Base-by-base conservation (phyloP, 2,329 filamentous ascomycete genomes). In the Fonsecaea multimorphosa region DNA sequence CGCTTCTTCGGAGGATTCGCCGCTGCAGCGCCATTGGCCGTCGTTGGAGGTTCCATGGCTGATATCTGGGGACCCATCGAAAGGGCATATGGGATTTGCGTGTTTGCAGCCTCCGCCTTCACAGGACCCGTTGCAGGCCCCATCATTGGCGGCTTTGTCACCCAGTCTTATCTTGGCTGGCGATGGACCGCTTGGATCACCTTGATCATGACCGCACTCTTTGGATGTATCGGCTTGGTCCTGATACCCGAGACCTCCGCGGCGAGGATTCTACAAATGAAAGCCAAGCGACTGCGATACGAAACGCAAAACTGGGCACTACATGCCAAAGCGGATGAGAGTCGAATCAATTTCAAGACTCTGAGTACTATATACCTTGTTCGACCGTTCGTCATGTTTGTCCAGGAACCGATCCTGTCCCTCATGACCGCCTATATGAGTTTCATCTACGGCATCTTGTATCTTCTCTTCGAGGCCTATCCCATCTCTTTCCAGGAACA, bases 161-260 rank as follows among this genome's bases (percentile, higher is more conserved):
- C 80, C 0, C 76, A 82, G 46, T 81, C 77, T 6, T 70, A 80
- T 68, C 79, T 86, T 1, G 83, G 83, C 16, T 87, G 85, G 85
- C 77, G 84, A 19, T 87, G 85, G 84, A 86, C 83, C 0, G 80
- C 80, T 9, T 87, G 84, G 77, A 78, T 86, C 27, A 85, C 83
- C 0, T 71, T 83, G 53, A 85, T 87, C 57, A 78, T 83, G 71
- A 76, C 76, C 0, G 74, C 73, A 8, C 70, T 79, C 3, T 79
- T 84, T 66, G 78, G 78, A 1, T 55, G 76, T 2, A 64, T 84
- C n/a, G 80, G 77, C 0, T 66, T 82, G 14, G 64, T 84, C 31
- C 71, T 82, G n/a, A 74, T 86, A 1, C 82, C 80, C 0, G 85
- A 88, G 72, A 83, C 84, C 0, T 85, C 80, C 36, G 78, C 75